phyloP scores from a whole-genome alignment of 2,329 filamentous ascomycete genomes.

The Fusarium veterinarium region DNA sequence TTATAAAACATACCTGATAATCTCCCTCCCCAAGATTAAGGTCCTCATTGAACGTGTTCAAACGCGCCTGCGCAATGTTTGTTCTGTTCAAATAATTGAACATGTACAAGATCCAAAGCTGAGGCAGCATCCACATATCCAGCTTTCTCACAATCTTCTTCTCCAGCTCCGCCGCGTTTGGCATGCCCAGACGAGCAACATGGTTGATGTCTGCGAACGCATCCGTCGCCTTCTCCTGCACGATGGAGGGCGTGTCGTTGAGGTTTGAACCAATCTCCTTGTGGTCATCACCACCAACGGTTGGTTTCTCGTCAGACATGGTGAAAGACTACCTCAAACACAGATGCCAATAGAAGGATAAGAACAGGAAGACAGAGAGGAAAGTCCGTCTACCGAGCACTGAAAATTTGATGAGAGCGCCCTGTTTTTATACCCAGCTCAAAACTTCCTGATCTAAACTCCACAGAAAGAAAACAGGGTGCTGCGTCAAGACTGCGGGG shows the following conservation, averaged over 20 bases:
- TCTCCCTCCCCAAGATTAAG: slow-evolving; percentile 35
- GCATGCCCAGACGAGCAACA: slow-evolving; percentile 25
- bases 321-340: neutral
- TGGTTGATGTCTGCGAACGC: slow-evolving; percentile 20
- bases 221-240: slow-evolving; percentile 21
- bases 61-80: slow-evolving; percentile 34
- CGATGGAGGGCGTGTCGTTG: slow-evolving; percentile 3
- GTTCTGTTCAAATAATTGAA: slow-evolving; percentile 39
- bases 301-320: slow-evolving; percentile 27
- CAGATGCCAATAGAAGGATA: neutral
- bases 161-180: slow-evolving; percentile 14
- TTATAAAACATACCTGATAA: slow-evolving; percentile 1
- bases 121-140: slow-evolving; percentile 32
- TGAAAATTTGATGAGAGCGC: neutral
- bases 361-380: neutral
- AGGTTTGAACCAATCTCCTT: neutral
- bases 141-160: slow-evolving; percentile 35
- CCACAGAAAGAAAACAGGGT: slow-evolving; percentile 17
- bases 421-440: neutral
- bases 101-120: slow-evolving; percentile 40
- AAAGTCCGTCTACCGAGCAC: neutral
- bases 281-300: neutral
- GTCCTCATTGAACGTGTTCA: slow-evolving; percentile 32
- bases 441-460: slow-evolving; percentile 9
- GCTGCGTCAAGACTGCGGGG: slow-evolving; percentile 23